Evolutionary conservation across 257 asterid species (phyloP), one percentile per base, ranked within the genome.

Genomic region (Coffea eugenioides): DNA sequence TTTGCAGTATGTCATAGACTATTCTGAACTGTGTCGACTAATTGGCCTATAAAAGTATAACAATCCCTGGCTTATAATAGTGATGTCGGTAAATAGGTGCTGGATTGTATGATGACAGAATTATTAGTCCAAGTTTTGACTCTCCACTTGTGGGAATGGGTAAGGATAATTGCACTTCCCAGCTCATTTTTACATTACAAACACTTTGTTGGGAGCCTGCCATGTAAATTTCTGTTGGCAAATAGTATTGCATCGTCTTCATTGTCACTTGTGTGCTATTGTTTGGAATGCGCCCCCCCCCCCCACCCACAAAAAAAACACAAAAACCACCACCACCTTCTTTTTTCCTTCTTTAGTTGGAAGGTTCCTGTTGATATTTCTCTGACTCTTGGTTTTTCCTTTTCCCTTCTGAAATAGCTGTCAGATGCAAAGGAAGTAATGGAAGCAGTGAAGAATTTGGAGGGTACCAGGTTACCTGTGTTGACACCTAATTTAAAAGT

Each of bases 401-500:
- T 74, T 57, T 75, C 76, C 75, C 71, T 65, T 78, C 70, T 77
- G 73, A 73, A 66, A 84, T 80, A 95, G 99, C 89, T 95, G 76
- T 96, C 95, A 39, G 98, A 95, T 90, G 98, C 99, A 65, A 91
- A 89, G 81, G 97, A 91, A 80, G 98, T 95, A 74, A 93, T 93
- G 94, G 86, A 84, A 79, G 93, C 92, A 64, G 87, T 95, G 52
- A 92, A 91, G 91, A 83, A 86, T 77, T 83, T 91, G 82, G 90
- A 90, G 82, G 96, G 95, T 69, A 92, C 92, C 71, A 88, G 88
- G 80, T 86, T 95, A 83, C 99, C 97, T 69, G 98, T 91, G 62
- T 84, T 93, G 85, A 92, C 96, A 45, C 98, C 99, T 77, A 95
- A 93, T 84, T 90, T 95, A 56, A 93, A 92, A 91, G 97, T 93